A percentile compares a stretch with the other conserved stretches of the same genome.
Conservation (phyloP, 441 rosid species). For the Flueggea neowawraea region DNA sequence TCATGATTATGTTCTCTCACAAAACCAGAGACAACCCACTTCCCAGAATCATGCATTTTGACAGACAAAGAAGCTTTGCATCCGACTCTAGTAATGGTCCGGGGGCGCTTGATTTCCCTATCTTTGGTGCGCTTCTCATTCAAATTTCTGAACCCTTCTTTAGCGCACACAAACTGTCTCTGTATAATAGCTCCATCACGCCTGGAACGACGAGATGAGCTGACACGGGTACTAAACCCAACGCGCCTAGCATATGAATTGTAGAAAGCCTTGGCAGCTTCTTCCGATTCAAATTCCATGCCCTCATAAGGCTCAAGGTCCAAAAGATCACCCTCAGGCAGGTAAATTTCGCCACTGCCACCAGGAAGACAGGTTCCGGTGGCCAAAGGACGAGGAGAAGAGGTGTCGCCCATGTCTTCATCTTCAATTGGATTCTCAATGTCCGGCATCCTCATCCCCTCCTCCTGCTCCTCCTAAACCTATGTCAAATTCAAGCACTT, state of each 20-base stretch:
- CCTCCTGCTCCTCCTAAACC: conserved; percentile 66
- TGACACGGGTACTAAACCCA: conserved; percentile 92
- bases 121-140: conserved; percentile 91
- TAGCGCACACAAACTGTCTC: conserved; percentile 84
- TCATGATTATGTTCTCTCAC: conserved; percentile 81
- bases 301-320: conserved; percentile 94
- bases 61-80: conserved; percentile 91
- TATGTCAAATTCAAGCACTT: conserved; percentile 84
- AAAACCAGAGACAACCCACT: conserved; percentile 87
- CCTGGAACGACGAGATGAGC: conserved; percentile 85
- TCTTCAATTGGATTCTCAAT: conserved; percentile 52
- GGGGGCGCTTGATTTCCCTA: conserved; percentile 95
- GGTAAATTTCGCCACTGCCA: conserved; percentile 42
- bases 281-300: conserved; percentile 95
- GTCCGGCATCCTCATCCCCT: conserved; percentile 48
- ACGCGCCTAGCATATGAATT: conserved; percentile 84
- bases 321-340: conserved; percentile 63
- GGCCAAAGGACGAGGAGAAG: conserved; percentile 12
- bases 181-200: conserved; percentile 96
- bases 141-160: conserved; percentile 84
- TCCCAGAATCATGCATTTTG: conserved; percentile 77
- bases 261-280: conserved; percentile 89
- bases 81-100: conserved; percentile 80
- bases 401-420: conserved; percentile 54
- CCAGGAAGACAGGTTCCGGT: conserved; percentile 18